Percentiles rank a stretch among this genome's conserved stretches.
These are phyloP conservation scores for Prunus salicina DNA, from an alignment of 306 rosid genomes.

Conservation along the genomic window DNA sequence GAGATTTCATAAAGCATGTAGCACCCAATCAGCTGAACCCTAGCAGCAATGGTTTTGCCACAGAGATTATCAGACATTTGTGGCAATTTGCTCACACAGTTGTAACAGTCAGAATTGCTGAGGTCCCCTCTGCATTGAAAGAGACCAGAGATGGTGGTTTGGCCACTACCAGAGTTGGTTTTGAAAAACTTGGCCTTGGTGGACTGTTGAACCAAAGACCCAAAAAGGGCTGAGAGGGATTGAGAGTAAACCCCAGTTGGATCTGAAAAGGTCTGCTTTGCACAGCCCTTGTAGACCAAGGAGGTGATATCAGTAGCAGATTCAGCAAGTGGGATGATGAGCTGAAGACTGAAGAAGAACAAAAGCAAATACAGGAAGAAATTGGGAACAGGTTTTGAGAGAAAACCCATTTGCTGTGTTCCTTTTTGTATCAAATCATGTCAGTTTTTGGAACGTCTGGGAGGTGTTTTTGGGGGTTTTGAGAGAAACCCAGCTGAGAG, in stretches of 20 bases:
- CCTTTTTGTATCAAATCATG: slow-evolving; percentile 48
- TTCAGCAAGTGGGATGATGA: slow-evolving; percentile 36
- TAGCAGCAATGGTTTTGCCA: slow-evolving; percentile 71
- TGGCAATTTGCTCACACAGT: slow-evolving; percentile 76
- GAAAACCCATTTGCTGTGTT: slow-evolving; percentile 56
- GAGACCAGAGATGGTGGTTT: slow-evolving; percentile 60
- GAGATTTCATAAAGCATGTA: slow-evolving; percentile 73
- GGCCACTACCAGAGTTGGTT: slow-evolving; percentile 62
- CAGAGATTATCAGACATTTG: slow-evolving; percentile 53
- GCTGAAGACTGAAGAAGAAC: slow-evolving; percentile 21
- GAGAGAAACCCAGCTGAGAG: slow-evolving; percentile 20
- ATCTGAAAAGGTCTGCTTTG: slow-evolving; percentile 77
- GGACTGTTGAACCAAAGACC: slow-evolving; percentile 69
- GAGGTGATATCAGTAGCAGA: slow-evolving; percentile 65
- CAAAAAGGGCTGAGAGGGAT: slow-evolving; percentile 71
- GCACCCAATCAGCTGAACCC: slow-evolving; percentile 84
- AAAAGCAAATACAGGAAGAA: slow-evolving; percentile 20
- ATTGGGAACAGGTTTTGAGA: slow-evolving; percentile 32
- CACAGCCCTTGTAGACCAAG: slow-evolving; percentile 86
- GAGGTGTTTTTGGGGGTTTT: slow-evolving; percentile 15
- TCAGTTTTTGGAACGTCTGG: slow-evolving; percentile 21
- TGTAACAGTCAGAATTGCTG: slow-evolving; percentile 63
- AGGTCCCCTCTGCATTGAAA: slow-evolving; percentile 96
- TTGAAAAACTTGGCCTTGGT: slow-evolving; percentile 70
- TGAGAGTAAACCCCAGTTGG: slow-evolving; percentile 84